A percentile compares a stretch with the other conserved stretches of the same genome.
Evolutionary conservation across 2,329 filamentous ascomycete genomes (phyloP).

Genomic region (Sodiomyces alkalinus): DNA sequence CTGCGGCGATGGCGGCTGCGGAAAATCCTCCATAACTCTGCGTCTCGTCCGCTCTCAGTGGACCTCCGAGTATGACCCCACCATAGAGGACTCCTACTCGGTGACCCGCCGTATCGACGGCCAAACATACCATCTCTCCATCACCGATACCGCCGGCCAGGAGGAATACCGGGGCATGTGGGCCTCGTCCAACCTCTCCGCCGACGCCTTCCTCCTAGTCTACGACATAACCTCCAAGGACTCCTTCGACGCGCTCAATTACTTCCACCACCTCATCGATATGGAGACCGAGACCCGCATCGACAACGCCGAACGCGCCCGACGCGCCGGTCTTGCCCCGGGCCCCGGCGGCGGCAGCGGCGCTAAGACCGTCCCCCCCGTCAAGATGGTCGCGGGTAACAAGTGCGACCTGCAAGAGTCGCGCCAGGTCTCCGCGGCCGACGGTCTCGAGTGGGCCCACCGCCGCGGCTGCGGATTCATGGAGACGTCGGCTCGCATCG

Average conservation of each 20-base stretch:
- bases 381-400: slow-evolving; percentile 76
- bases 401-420: slow-evolving; percentile 68
- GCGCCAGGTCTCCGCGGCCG: slow-evolving; percentile 51
- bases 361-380: slow-evolving; percentile 45
- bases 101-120: slow-evolving; percentile 70
- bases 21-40: slow-evolving; percentile 74
- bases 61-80: slow-evolving; percentile 72
- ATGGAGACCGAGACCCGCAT: slow-evolving; percentile 60
- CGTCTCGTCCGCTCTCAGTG: slow-evolving; percentile 70
- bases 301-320: slow-evolving; percentile 43
- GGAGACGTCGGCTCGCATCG: slow-evolving; percentile 72
- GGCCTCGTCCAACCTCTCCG: slow-evolving; percentile 62
- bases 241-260: slow-evolving; percentile 55
- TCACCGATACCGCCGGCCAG: slow-evolving; percentile 79
- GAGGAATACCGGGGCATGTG: slow-evolving; percentile 83
- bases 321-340: slow-evolving; percentile 23
- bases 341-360: slow-evolving; percentile 17
- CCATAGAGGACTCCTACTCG: slow-evolving; percentile 73
- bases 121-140: slow-evolving; percentile 60
- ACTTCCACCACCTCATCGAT: slow-evolving; percentile 73
- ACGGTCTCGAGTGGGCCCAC: slow-evolving; percentile 65
- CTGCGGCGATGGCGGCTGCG: slow-evolving; percentile 73
- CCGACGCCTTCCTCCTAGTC: slow-evolving; percentile 72
- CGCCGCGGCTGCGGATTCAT: slow-evolving; percentile 66
- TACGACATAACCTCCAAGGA: slow-evolving; percentile 68